Evolutionary conservation across 805 yeast genomes (phyloP).

Genomic region (Hanseniaspora lachancei): DNA sequence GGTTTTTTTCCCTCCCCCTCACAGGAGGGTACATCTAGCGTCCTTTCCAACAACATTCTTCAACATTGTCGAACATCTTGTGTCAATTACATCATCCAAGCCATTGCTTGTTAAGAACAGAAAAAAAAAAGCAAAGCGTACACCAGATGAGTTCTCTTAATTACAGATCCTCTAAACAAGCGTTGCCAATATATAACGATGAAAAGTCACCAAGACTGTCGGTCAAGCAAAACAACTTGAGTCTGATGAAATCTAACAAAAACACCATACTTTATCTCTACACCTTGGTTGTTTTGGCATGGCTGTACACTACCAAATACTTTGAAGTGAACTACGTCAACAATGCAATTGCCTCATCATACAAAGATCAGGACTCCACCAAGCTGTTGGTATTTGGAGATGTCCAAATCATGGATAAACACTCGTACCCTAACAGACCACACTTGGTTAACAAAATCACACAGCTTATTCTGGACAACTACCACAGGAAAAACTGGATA

Average conservation of each 20-base stretch:
- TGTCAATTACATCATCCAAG: no score
- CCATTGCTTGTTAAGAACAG: no score
- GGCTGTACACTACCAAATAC: conserved; percentile 38
- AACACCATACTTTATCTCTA: conserved; percentile 14
- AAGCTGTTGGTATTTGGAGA: conserved; percentile 53
- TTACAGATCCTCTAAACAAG: background rate
- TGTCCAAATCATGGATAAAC: conserved; percentile 83
- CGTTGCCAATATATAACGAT: conserved; percentile 2
- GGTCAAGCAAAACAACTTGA: background rate
- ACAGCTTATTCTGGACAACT: conserved; percentile 55
- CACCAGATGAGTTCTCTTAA: background rate
- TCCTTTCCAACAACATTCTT: no score
- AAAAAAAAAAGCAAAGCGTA: no score
- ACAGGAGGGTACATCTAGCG: no score
- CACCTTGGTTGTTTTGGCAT: conserved; percentile 24
- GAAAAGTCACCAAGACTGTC: background rate
- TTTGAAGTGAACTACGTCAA: conserved; percentile 42
- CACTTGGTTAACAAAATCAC: conserved; percentile 40
- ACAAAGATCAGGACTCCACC: conserved; percentile 36
- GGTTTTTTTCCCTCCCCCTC: no score
- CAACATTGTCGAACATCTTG: no score
- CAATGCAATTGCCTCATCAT: conserved; percentile 21
- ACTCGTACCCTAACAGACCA: conserved; percentile 70
- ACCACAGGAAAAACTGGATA: conserved; percentile 63
- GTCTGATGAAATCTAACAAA: background rate